Base-by-base conservation (phyloP, 805 yeast genomes). In the Ascoidea asiatica region DNA sequence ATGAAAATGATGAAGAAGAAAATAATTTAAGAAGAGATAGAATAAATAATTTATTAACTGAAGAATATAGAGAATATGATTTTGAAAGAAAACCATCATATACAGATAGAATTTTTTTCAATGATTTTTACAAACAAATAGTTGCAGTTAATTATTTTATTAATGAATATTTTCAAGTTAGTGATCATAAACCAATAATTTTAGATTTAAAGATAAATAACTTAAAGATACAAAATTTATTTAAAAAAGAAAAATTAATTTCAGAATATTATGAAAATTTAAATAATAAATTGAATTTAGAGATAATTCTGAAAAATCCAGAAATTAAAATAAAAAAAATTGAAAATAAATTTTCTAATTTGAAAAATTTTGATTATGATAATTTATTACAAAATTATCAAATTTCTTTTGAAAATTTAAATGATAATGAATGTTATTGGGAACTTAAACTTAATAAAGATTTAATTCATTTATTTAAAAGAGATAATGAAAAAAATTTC, bases 131-230 rank as follows among this genome's bases (percentile, higher is more conserved):
- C 40, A 48, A 18, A 35, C 48, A 41, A 21, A 65, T 63, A 43
- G 48, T 40, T 8, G 39, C 56, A 7, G 41, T 50, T 21, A 47
- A 49, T 18, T 56, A 56, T 20, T 62, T 61, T 45, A 53, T 53
- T n/a, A 36, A 48, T 1, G 56, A 60, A 21, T 52, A 56, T 23
- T 46, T 60, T 4, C 41, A 42, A 5, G 54, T 64, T 0, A 74
- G 80, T 0, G 84, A 77, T 51, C 84, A 77, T 53, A 63, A 67
- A 43, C 82, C 84, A 0, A 81, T 77, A 3, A 47, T 21, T 23
- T 37, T 49, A 36, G 2, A 54, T 56, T 13, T 57, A 70, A 2
- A 65, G 61, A 17, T 67, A 60, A 40, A 50, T 49, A 5, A 39
- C 68, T 8, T 15, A 2, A 8, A 29, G 35, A 11, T 29, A 29